Percentiles rank a stretch among this genome's conserved stretches.
These are phyloP conservation scores for Metschnikowia bowlesiae DNA, from an alignment of 805 yeast genomes.

Conservation along the genomic window DNA sequence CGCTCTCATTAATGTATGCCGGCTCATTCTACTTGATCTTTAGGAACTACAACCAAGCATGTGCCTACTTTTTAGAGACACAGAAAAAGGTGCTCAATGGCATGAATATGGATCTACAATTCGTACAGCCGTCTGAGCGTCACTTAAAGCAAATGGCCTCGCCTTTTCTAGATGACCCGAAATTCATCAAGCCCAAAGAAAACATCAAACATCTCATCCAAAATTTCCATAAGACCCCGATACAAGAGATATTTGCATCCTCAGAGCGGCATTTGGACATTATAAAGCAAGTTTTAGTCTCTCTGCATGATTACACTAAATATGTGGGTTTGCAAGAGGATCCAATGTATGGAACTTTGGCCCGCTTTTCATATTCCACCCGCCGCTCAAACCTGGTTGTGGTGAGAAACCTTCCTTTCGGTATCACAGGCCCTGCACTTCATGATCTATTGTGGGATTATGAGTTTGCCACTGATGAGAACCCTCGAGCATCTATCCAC, in stretches of 20 bases:
- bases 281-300: not conserved
- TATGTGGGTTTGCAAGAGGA: constrained; percentile 6
- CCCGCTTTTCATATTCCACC: constrained; percentile 16
- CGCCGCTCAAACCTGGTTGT: constrained; percentile 28
- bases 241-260: constrained; percentile 4
- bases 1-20: constrained; percentile 38
- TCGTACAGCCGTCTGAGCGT: constrained; percentile 31
- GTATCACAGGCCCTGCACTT: constrained; percentile 34
- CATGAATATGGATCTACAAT: constrained; percentile 40
- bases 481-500: constrained; percentile 19
- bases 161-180: constrained; percentile 19
- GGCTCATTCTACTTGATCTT: constrained; percentile 55
- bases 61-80: constrained; percentile 49
- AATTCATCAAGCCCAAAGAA: not conserved
- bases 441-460: constrained; percentile 47
- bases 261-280: constrained; percentile 7
- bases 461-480: constrained; percentile 29
- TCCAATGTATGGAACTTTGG: constrained; percentile 15
- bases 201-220: constrained; percentile 4
- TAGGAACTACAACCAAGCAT: constrained; percentile 43
- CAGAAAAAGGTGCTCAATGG: constrained; percentile 49
- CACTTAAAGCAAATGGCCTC: constrained; percentile 27
- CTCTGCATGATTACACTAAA: constrained; percentile 7
- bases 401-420: constrained; percentile 46
- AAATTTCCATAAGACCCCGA: constrained; percentile 2